phyloP scores from a whole-genome alignment of 1,284 basidiomycete species.

The Kwoniella shivajii region DNA sequence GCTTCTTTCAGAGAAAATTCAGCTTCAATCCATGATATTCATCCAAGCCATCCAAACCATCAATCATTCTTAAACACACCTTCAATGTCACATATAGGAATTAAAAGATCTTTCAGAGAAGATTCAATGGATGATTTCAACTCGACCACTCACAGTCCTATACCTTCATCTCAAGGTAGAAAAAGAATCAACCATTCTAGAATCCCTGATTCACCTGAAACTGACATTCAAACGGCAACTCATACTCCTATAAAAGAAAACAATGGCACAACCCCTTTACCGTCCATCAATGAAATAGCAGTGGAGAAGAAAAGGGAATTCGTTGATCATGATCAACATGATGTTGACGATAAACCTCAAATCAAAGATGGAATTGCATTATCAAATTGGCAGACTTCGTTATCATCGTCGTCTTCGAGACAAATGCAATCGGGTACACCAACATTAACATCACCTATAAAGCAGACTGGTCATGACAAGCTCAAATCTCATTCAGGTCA shows the following conservation, averaged over 20 bases:
- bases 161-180: conserved; percentile 12
- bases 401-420: too few relatives aligned
- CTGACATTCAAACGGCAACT: conserved; percentile 9
- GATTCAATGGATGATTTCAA: conserved; percentile 26
- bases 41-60: conserved; percentile 14
- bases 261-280: background rate
- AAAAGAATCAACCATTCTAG: conserved; percentile 27
- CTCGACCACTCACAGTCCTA: conserved; percentile 18
- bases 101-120: conserved; percentile 34
- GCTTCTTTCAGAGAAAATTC: conserved; percentile 34
- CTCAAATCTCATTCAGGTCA: background rate
- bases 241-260: background rate
- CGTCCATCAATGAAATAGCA: background rate
- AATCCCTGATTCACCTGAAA: conserved; percentile 28
- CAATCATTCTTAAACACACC: background rate
- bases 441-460: background rate
- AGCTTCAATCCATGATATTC: conserved; percentile 30
- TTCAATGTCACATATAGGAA: conserved; percentile 18
- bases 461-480: background rate
- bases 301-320: background rate
- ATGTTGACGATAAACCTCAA: too few relatives aligned
- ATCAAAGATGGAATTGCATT: too few relatives aligned
- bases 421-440: too few relatives aligned
- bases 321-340: background rate
- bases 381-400: too few relatives aligned